Evolutionary conservation across 2,329 filamentous ascomycete genomes (phyloP), one percentile per base, ranked within the genome.

Genomic region (Venturia pyrina): DNA sequence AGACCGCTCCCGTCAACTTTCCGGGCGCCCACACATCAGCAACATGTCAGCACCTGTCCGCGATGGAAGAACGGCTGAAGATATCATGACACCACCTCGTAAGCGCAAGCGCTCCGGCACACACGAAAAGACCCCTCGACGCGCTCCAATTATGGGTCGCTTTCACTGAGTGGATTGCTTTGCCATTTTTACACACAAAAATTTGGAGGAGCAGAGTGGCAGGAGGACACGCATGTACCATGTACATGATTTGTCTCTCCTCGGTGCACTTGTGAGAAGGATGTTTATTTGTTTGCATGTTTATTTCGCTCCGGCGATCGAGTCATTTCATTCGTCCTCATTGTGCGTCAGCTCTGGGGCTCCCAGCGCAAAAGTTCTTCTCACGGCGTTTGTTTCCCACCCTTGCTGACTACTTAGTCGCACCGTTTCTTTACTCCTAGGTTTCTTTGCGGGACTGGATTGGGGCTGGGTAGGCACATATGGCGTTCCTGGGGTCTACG

Each of bases 61-160:
- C 48, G 19, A 32, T 19, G 65, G 65, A 41, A 50, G 41, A 24
- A 64, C 43, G n/a, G 65, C 65, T 19, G 65, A 66, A 8, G 61
- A 53, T n/a, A 19, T 66, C 37, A 66, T 66, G 60, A 66, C 65
- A 41, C 65, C 65, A 34, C 50, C 48, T 46, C 60, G 65, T 24
- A 66, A 64, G 34, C 60, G 65, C 60, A 66, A 66, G 61, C 37
- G 40, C 28, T 66, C 61, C 34, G 28, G 57, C 34, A 24, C 46
- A 17, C 37, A 62, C 19, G 53, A 53, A 37, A 62, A 48, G 28
- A 34, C 56, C 34, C 57, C 43, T 34, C 34, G 64, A 17, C 64
- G 63, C 28, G 21, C 53, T 48, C 63, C 63, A 5, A 4, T 60
- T 37, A 65, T 65, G 48, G 63, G 63, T 24, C 44, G 63, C 32